Evolutionary conservation across 2,329 filamentous ascomycete genomes (phyloP), one percentile per base, ranked within the genome.

Genomic region (Fusarium chaquense): DNA sequence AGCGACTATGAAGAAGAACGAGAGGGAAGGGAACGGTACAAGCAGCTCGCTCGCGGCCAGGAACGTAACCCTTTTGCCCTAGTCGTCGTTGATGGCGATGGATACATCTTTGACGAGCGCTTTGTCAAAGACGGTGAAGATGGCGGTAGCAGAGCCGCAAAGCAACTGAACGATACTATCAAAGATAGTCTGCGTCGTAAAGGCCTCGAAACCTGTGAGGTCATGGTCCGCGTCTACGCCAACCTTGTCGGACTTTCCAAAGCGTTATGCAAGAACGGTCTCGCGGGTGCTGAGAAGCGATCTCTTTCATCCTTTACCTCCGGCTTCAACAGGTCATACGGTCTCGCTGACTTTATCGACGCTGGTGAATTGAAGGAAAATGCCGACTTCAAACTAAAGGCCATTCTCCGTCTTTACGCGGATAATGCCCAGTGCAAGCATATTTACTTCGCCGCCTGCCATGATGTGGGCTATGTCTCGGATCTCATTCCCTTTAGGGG

Each of bases 381-480:
- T 32, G 85, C 86, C 30, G 86, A 87, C 70, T 86, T 85, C 73
- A 91, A 91, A 75, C 82, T 91, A 56, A 82, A 86, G 73, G 86
- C 75, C 44, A 62, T 78, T 59, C 73, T 83, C 12, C 79, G 81
- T 7, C 79, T 89, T 2, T 89, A 87, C 64, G 83, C 82, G 35
- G 84, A 89, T 46, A 87, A 87, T 69, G 78, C 82, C 5, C 86
- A 89, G 72, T 91, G 89, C 79, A 87, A 86, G 69, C 88, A 90
- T 73, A 88, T 91, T 36, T 87, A 86, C 72, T 87, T 89, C 60
- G 89, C 87, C 7, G 87, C 84, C 40, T 90, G 88, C 71, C 87
- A 90, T 69, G 86, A 90, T 30, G 70, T 72, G 9, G 74, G 72
- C 28, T 76, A 90, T 73, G 77, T 89, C 46, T 83, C 85, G 10